These are phyloP conservation scores for Vitis cinerea DNA, from an alignment of 164 flowering plant species.

Conservation along the genomic window DNA sequence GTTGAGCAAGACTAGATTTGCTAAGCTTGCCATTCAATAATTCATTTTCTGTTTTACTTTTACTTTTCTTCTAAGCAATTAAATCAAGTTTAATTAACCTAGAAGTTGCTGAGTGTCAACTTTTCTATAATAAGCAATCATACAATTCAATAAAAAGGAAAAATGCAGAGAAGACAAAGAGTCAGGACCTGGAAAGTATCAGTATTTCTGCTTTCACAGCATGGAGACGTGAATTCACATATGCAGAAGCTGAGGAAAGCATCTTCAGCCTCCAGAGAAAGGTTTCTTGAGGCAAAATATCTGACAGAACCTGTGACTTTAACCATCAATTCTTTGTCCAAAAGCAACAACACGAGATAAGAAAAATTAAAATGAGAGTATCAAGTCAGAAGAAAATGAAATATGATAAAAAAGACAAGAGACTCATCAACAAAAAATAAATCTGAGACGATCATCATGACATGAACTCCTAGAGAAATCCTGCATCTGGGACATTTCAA, in stretches of 20 bases:
- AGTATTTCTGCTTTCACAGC: conserved; percentile 58
- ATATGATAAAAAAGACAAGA: background rate
- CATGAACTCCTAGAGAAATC: background rate
- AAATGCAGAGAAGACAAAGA: background rate
- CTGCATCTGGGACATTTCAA: background rate
- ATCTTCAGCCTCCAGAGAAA: conserved; percentile 67
- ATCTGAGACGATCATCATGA: background rate
- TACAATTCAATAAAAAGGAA: background rate
- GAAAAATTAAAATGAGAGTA: background rate
- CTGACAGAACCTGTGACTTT: conserved; percentile 47
- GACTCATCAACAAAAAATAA: too few relatives aligned
- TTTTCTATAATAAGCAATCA: too few relatives aligned
- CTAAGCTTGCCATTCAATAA: too few relatives aligned
- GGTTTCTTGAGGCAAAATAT: conserved; percentile 52
- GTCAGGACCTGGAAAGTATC: conserved; percentile 54
- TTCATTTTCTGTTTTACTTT: too few relatives aligned
- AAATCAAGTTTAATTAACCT: too few relatives aligned
- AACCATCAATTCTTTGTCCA: conserved; percentile 13
- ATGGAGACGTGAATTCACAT: conserved; percentile 63
- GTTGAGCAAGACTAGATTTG: too few relatives aligned
- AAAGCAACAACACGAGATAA: background rate
- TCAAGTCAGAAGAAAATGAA: conserved; percentile 2
- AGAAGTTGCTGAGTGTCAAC: too few relatives aligned
- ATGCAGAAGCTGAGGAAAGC: conserved; percentile 53
- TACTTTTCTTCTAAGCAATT: too few relatives aligned